Evolutionary conservation across 805 yeast genomes (phyloP), one percentile per base, ranked within the genome.

Genomic region (Candida taoyuanica): DNA sequence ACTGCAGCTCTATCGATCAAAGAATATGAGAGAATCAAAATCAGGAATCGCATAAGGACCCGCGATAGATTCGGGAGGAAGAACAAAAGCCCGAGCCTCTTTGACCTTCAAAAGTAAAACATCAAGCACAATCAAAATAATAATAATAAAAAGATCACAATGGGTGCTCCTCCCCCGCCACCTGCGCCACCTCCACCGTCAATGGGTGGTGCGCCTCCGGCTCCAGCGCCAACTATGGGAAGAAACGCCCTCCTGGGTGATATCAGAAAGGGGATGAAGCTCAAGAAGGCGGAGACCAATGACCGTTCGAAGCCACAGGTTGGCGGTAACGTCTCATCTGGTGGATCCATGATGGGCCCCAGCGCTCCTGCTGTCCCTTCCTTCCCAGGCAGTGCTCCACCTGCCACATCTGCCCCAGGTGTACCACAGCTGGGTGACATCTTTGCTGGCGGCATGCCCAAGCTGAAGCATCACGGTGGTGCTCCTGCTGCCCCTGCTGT

Each of bases 171-270:
- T 17, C 78, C 81, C 5, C 77, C 80, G n/a, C 79, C 80, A 5
- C 77, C 80, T 4, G 78, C 81, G 7, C 78, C 81, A 7, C 79
- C 81, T 3, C 78, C 79, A 14, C 74, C 76, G 13, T 74, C 76
- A 12, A 68, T 73, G 4, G 62, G 68, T 8, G 59, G 63, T 9
- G 58, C 65, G 0, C 58, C 63, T 6, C 61, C 81, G 13, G 76
- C 81, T 12, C 59, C 68, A 23, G 40, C 81, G 8, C 59, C 68
- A 24, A 39, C 65, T 34, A 37, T 59, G 34, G 70, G 68, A 15
- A 60, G 78, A 56, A 71, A 71, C 45, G 79, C 81, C 2, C 56
- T 91, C 36, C 67, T 91, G 18, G 86, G 93, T 21, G 95, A 85
- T 57, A 91, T 91, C 48, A 75, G 87, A 52, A 83, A 84, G 45